phyloP scores from a whole-genome alignment of 345 rosid species.

The Arabidopsis arenosa region DNA sequence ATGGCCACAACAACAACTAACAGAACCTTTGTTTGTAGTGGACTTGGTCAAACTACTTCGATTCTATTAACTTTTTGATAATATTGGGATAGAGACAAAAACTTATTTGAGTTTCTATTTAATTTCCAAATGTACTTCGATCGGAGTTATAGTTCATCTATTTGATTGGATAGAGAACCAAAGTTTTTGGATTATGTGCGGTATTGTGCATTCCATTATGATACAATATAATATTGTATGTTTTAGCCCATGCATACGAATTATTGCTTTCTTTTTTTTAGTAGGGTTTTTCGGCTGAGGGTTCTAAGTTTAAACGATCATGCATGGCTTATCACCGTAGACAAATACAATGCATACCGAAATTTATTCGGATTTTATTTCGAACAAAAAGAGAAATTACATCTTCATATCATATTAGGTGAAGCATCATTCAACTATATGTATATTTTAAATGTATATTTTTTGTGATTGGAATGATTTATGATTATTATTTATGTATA shows the following conservation, averaged over 20 bases:
- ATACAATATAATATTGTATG: conserved; percentile 10
- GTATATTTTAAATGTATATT: not conserved
- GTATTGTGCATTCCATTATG: conserved; percentile 20
- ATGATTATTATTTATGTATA: no score
- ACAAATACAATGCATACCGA: not conserved
- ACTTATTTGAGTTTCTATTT: not conserved
- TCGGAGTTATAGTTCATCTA: not conserved
- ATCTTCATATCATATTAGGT: not conserved
- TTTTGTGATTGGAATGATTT: not conserved
- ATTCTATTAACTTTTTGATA: not conserved
- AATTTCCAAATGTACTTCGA: conserved; percentile 6
- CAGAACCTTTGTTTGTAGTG: conserved; percentile 11
- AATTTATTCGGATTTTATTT: not conserved
- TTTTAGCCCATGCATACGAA: conserved; percentile 25
- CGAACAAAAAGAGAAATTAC: not conserved
- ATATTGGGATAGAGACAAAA: conserved; percentile 22
- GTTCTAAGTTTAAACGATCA: not conserved
- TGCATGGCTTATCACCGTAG: not conserved
- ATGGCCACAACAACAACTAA: conserved; percentile 35
- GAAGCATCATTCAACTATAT: conserved; percentile 10
- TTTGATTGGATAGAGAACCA: conserved; percentile 13
- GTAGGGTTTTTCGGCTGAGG: not conserved
- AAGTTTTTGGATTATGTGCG: conserved; percentile 10
- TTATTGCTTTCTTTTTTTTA: not conserved
- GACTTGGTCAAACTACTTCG: conserved; percentile 38